Evolutionary conservation across 2,329 filamentous ascomycete species (phyloP), one percentile per base, ranked within the genome.

Genomic region (Exophiala bonariae): DNA sequence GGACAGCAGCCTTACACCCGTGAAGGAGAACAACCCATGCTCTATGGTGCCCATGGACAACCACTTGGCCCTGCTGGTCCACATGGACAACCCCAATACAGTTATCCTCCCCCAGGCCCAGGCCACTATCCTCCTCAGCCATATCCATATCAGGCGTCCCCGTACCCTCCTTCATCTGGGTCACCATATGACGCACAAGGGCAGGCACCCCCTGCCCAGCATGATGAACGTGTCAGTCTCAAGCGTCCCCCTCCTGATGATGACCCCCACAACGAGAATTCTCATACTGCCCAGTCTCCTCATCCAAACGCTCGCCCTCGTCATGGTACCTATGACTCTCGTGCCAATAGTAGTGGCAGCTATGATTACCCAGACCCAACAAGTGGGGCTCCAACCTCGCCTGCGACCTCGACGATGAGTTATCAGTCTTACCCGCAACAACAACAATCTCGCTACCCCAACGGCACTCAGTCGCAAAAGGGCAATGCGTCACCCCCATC

Each of bases 1-100:
- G 64, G 61, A 30, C 67, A 68, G 40, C 42, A 50, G n/a, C 33
- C 37, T 30, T 54, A 52, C 38, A 18, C 50, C 19, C 39, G 54
- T 16, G 51, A 57, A 28, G 56, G 56, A 36, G 51, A 57, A 18
- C 47, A 48, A 23, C 61, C 57, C 20, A 58, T 70, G 55, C 65
- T 77, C 19, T 76, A 76, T 57, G 73, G 73, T 41, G 73, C 73
- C 16, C 73, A 76, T 53, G 74, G 74, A 17, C 73, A 76, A 55
- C 74, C 72, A 39, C 65, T 75, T 26, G 68, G 70, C 34, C 67
- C 71, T 31, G 65, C 61, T 41, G 48, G 56, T 38, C 51, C 53
- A 17, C 57, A 57, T 31, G 54, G 52, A 14, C 60, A 62, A 38
- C 61, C 61, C 37, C 56, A 57, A n/a, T 58, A 58, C 47, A 59